A percentile compares a stretch with the other conserved stretches of the same genome.
Conservation (phyloP, 495 filamentous ascomycete species). For the Aspergillus coremiiformis region DNA sequence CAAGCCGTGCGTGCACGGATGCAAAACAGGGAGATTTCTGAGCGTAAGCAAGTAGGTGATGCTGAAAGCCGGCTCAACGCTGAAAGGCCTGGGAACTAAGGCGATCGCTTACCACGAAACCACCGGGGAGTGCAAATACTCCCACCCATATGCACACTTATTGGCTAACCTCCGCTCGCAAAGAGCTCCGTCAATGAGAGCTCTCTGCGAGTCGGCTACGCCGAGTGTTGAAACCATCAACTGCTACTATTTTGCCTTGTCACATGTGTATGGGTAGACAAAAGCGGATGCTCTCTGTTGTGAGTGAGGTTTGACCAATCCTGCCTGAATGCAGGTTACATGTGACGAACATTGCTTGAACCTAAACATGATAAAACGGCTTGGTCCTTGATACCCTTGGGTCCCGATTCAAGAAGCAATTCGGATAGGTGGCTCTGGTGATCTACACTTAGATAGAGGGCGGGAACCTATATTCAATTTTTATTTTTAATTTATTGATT, state of each 20-base stretch:
- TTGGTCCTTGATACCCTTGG: conserved; percentile 2
- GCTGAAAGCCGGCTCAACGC: conserved; percentile 51
- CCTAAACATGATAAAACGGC: background rate
- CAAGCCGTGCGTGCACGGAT: conserved; percentile 47
- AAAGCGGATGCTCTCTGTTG: background rate
- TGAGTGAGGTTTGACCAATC: background rate
- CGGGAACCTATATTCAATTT: conserved; percentile 1
- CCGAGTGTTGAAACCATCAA: background rate
- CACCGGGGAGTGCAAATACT: background rate
- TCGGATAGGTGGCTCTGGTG: conserved; percentile 3
- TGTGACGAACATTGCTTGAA: background rate
- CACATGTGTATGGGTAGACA: background rate
- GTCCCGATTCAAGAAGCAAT: background rate
- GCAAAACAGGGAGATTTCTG: conserved; percentile 64
- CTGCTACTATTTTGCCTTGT: background rate
- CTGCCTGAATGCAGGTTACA: background rate
- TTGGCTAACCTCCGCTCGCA: background rate
- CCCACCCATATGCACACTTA: background rate
- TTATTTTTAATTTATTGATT: background rate
- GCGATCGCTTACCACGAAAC: conserved; percentile 4
- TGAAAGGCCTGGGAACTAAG: conserved; percentile 21
- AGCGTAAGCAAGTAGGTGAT: conserved; percentile 82
- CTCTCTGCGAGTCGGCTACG: background rate
- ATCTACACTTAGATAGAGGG: conserved; percentile 6
- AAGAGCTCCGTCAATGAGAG: background rate